Evolutionary conservation across 2,329 filamentous ascomycete genomes (phyloP).

Genomic region (Fusarium floridanum): DNA sequence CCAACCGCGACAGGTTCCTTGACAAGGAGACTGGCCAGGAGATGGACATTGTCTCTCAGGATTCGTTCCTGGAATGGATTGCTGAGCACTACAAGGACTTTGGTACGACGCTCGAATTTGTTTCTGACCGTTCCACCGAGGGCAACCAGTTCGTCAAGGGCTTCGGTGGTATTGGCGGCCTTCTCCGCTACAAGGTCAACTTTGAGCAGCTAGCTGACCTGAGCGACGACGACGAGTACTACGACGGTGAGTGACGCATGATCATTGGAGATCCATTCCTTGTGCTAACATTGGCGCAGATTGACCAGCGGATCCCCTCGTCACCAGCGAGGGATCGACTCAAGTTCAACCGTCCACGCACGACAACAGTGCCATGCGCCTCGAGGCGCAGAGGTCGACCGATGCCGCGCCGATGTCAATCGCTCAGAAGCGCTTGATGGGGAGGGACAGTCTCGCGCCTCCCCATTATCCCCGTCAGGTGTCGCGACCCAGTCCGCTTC

Average conservation of each 20-base stretch:
- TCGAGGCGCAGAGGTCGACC: constrained; percentile 57
- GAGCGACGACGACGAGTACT: constrained; percentile 96
- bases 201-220: constrained; percentile 98
- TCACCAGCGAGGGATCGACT: constrained; percentile 85
- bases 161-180: constrained; percentile 97
- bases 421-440: constrained; percentile 62
- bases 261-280: neutral
- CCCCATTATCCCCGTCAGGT: constrained; percentile 62
- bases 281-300: constrained; percentile 60
- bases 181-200: constrained; percentile 99
- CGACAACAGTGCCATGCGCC: constrained; percentile 57
- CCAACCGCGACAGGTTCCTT: constrained; percentile 85
- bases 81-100: constrained; percentile 99
- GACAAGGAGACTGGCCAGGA: constrained; percentile 96
- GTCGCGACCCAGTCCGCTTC: constrained; percentile 75
- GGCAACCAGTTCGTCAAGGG: constrained; percentile 99
- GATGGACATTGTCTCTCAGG: constrained; percentile 92
- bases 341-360: constrained; percentile 67
- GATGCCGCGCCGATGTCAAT: constrained; percentile 60
- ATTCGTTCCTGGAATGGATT: constrained; percentile 99
- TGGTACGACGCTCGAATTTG: constrained; percentile 94
- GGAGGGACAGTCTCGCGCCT: constrained; percentile 61
- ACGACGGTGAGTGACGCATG: constrained; percentile 66
- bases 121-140: constrained; percentile 96
- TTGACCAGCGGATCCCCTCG: constrained; percentile 93